Percentiles rank a stretch among this genome's conserved stretches.
phyloP scores from a whole-genome alignment of 768 basidiomycete genomes.

The Amanita polypyramis region DNA sequence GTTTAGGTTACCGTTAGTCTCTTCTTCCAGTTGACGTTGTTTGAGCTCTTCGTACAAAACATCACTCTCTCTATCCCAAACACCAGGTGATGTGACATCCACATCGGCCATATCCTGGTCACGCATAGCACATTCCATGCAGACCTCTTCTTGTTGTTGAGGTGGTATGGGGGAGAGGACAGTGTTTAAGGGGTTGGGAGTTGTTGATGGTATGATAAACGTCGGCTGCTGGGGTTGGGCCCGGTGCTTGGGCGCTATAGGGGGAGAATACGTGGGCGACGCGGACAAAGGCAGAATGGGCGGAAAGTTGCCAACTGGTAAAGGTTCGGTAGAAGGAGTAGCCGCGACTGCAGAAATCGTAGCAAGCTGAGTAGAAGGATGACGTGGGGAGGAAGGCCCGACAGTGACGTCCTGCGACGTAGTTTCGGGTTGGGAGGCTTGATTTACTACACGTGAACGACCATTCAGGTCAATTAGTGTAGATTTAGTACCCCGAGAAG shows the following conservation, averaged over 20 bases:
- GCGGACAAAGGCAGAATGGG: conserved; percentile 50
- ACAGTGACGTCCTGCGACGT: conserved; percentile 14
- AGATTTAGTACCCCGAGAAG: conserved; percentile 24
- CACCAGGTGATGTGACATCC: conserved; percentile 71
- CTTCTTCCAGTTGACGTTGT: conserved; percentile 62
- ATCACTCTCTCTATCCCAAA: conserved; percentile 92
- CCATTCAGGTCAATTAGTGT: conserved; percentile 20
- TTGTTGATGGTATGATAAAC: conserved; percentile 49
- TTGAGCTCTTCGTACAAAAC: conserved; percentile 68
- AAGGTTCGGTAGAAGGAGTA: background rate
- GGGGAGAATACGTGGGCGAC: conserved; percentile 49
- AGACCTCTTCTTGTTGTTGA: conserved; percentile 75
- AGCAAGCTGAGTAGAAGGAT: conserved; percentile 27
- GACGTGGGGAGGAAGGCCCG: conserved; percentile 33
- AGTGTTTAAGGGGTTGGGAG: conserved; percentile 49
- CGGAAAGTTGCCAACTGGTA: conserved; percentile 15
- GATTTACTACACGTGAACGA: conserved; percentile 16
- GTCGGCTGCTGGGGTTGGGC: conserved; percentile 70
- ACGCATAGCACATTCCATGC: conserved; percentile 96
- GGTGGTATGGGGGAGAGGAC: conserved; percentile 45
- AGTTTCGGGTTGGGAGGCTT: conserved; percentile 14
- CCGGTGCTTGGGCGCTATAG: conserved; percentile 57
- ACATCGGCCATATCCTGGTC: conserved; percentile 98
- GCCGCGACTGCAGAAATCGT: conserved; percentile 7
- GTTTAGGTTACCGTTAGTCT: conserved; percentile 35